Evolutionary conservation across 2,329 filamentous ascomycete genomes (phyloP), one percentile per base, ranked within the genome.

Genomic region (Epichloe amarillans): DNA sequence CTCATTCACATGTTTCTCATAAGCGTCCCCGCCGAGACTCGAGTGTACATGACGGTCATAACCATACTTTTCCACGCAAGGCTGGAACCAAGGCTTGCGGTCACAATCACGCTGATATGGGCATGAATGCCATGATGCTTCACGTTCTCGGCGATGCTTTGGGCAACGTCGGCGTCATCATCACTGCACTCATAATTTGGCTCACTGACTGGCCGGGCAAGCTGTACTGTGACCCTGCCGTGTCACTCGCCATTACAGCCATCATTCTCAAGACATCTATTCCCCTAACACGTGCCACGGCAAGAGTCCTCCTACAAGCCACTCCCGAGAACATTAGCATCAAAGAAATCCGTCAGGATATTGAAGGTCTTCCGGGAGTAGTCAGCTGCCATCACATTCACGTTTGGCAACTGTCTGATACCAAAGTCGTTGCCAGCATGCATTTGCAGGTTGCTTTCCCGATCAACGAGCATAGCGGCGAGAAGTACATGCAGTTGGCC

Each of bases 391-490:
- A 98, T 68, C 91, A 98, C 65, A 77, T 98, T 21, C 93, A 98
- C 65, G 89, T 98, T 55, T 98, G 93, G 93, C 91, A 97, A 67
- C 78, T 98, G 36, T 95, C 86, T 15, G 91, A 97, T 64, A 93
- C 89, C 49, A 95, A 96, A 72, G 75, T 95, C 36, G 85, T 98
- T 38, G 91, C 93, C 12, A 93, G 86, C 11, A 80, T 98, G 68
- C 93, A 98, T 64, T 84, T 98, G 43, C 88, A 95, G 65, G 85
- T 98, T 21, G 82, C 83, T 45, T 95, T 95, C 65, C 86, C 90
- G 58, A 89, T 95, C 66, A 84, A 89, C 62, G 86, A 86, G 46
- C 81, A 89, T 58, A 84, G 84, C 41, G 80, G 79, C 40, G 77
- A 79, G 62, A 82, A 84, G 61, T 98, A 97, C 70, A 98, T 98